A percentile compares a stretch with the other conserved stretches of the same genome.
These are phyloP conservation scores for Septoria linicola DNA, from an alignment of 2,329 filamentous ascomycete species.

Conservation along the genomic window DNA sequence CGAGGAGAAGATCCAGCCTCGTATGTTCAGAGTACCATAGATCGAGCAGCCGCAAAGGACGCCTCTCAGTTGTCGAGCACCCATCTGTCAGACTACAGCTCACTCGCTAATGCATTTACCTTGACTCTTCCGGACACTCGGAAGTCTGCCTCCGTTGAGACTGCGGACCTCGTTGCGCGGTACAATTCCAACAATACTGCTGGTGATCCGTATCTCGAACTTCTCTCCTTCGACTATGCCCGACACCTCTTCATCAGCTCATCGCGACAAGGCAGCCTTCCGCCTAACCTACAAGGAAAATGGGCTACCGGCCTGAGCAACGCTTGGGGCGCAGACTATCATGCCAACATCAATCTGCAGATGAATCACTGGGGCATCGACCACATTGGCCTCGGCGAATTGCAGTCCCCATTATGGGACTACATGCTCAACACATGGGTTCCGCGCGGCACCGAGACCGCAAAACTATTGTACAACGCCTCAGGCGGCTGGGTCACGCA, in stretches of 20 bases:
- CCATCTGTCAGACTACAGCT: constrained; percentile 47
- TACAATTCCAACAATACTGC: constrained; percentile 30
- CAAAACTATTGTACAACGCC: constrained; percentile 54
- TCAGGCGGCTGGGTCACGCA: constrained; percentile 55
- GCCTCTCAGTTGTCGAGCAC: constrained; percentile 36
- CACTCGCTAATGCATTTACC: constrained; percentile 43
- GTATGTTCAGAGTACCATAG: constrained; percentile 40
- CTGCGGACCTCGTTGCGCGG: constrained; percentile 35
- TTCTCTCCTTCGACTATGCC: constrained; percentile 54
- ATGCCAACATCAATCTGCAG: constrained; percentile 60
- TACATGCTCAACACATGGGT: constrained; percentile 57
- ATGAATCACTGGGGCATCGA: constrained; percentile 62
- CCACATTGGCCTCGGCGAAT: constrained; percentile 51
- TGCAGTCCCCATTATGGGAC: constrained; percentile 51
- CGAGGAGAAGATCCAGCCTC: constrained; percentile 48
- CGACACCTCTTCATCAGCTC: constrained; percentile 57
- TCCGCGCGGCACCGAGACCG: constrained; percentile 55
- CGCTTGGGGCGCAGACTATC: constrained; percentile 58
- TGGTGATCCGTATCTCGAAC: constrained; percentile 53
- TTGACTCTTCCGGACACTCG: constrained; percentile 49
- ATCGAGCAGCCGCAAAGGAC: constrained; percentile 38
- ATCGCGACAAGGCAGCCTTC: constrained; percentile 52
- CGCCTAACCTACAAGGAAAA: constrained; percentile 57
- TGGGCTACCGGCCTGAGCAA: constrained; percentile 52
- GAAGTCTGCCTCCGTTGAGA: constrained; percentile 44